Evolutionary conservation across 495 filamentous ascomycete genomes (phyloP), one percentile per base, ranked within the genome.

Genomic region (Annulohypoxylon stygium): DNA sequence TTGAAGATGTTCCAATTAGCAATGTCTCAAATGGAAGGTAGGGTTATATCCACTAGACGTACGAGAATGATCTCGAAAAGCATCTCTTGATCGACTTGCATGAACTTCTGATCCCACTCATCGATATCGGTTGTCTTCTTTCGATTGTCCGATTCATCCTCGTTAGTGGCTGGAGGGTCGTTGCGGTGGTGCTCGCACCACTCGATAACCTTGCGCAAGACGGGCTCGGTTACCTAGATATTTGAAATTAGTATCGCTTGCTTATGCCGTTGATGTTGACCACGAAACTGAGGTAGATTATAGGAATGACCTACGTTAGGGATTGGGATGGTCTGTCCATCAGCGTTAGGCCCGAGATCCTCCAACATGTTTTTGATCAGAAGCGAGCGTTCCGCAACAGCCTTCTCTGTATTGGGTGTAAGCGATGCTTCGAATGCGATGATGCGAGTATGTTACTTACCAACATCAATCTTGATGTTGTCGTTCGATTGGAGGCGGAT

Each of bases 1-100:
- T 65, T 14, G 43, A 10, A 25, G 34, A 45, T n/a, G 59, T 33
- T 10, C 45, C 54, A 34, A 72, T 77, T 58, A 74, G 64, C 20
- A 37, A 67, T 20, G 47, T 37, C 26, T 11, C 2, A 25, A 39
- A 25, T 23, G 54, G 34, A 1, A 26, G 50, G 23, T 12, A 12
- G 11, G 48, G 12, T 5, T 16, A 18, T n/a, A 26, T n/a, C 16
- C 20, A n/a, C 25, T 33, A 10, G 33, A 88, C 92, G 58, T 88
- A 97, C 94, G 33, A 99, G 86, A 70, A 99, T 99, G 78, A 99
- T 98, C 85, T 99, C 96, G 70, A 99, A 99, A 0, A 99, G 88
- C 96, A 99, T 97, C 83, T 99, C 96, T 79, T 99, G 96, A 78
- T 99, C 96, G 8, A 99, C 96, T 82, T 98, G 96, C 96, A 98